Evolutionary conservation across 495 filamentous ascomycete genomes (phyloP).

Genomic region (Aspergillus heteromorphus): DNA sequence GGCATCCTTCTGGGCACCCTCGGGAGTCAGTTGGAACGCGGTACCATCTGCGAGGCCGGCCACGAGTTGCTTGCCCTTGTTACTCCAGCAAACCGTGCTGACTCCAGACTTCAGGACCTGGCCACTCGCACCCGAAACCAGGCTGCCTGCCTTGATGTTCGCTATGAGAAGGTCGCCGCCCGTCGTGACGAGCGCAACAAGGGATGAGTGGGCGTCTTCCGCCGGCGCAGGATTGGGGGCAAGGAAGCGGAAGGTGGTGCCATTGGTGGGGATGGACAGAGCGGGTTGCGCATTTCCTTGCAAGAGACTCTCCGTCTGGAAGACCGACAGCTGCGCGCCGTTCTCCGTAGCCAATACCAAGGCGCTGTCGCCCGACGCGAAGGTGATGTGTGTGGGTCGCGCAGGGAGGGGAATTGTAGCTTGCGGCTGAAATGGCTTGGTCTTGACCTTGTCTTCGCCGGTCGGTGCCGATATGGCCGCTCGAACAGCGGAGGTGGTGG

Average conservation of each 20-base stretch:
- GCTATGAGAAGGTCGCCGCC: constrained; percentile 80
- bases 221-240: constrained; percentile 72
- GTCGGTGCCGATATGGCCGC: constrained; percentile 62
- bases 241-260: constrained; percentile 65
- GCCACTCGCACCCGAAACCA: constrained; percentile 58
- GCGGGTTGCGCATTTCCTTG: constrained; percentile 59
- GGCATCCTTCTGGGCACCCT: constrained; percentile 66
- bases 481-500: constrained; percentile 70
- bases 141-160: constrained; percentile 62
- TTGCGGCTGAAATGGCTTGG: constrained; percentile 68
- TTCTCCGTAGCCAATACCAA: constrained; percentile 78
- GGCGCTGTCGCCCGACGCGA: constrained; percentile 78
- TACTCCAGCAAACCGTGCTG: constrained; percentile 87
- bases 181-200: constrained; percentile 73
- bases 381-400: constrained; percentile 82
- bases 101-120: constrained; percentile 66
- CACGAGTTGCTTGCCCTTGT: constrained; percentile 84
- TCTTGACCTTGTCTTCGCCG: constrained; percentile 51
- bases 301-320: constrained; percentile 61
- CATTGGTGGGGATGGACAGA: constrained; percentile 73
- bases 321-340: constrained; percentile 78
- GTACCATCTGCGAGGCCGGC: constrained; percentile 82
- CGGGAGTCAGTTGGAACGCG: constrained; percentile 74
- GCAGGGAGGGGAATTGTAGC: constrained; percentile 64
- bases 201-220: constrained; percentile 32